Evolutionary conservation across 805 yeast genomes (phyloP), one percentile per base, ranked within the genome.

Genomic region (Phaffomyces thermotolerans): DNA sequence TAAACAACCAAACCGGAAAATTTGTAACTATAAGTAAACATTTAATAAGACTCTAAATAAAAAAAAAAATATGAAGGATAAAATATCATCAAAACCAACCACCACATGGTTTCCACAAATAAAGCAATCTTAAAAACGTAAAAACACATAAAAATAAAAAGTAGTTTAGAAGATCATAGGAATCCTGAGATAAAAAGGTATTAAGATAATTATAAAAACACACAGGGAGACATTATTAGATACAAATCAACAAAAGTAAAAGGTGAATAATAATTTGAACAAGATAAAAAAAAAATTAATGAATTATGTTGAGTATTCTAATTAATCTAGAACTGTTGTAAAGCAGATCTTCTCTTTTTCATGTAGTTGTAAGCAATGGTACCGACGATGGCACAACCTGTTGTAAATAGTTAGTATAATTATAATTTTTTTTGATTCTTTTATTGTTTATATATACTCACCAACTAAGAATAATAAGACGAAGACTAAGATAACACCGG

Each of bases 401-500:
- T 25, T 34, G 13, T 18, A 15, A 17, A 2, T 4, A 30, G 53
- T 47, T 44, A 41, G 43, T n/a, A n/a, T n/a, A n/a, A n/a, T n/a
- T n/a, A n/a, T n/a, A n/a, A n/a, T n/a, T n/a, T n/a, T n/a, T n/a
- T n/a, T n/a, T n/a, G n/a, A n/a, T n/a, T n/a, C n/a, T n/a, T n/a
- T 20, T 20, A 14, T 27, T n/a, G 12, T 18, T n/a, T 30, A 22
- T 39, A 54, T 30, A 22, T 39, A 54, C 59, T 33, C 37, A 55
- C 57, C 62, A 41, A 58, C 51, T 47, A 57, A 53, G 44, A 53
- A 53, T 38, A 58, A 34, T 34, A 58, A 43, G 45, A 51, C 54
- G 52, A 58, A 58, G 48, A 58, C 62, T 50, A 58, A 52, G 49
- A 58, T 58, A 52, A 58, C 62, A 58, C 62, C 62, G 37, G 59